phyloP scores from a whole-genome alignment of 2,329 filamentous ascomycete genomes.

The Aspergillus chevalieri region DNA sequence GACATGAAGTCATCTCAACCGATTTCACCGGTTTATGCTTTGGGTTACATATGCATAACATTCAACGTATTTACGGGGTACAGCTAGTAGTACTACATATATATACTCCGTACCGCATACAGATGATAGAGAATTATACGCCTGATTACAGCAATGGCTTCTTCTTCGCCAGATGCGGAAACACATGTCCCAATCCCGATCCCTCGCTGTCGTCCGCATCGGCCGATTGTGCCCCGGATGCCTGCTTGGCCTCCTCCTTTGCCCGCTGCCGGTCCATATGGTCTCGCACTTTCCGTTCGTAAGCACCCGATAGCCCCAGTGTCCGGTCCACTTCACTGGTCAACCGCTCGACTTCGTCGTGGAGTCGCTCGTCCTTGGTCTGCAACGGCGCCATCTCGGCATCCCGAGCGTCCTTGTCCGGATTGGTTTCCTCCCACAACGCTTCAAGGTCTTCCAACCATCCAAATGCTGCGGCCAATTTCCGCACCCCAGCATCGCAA shows the following conservation, averaged over 20 bases:
- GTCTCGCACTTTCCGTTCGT: slow-evolving; percentile 36
- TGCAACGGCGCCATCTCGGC: slow-evolving; percentile 31
- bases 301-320: slow-evolving; percentile 43
- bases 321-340: slow-evolving; percentile 54
- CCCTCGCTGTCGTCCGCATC: slow-evolving; percentile 4
- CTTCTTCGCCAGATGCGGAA: slow-evolving; percentile 27
- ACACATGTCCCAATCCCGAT: slow-evolving; percentile 29
- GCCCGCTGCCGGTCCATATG: slow-evolving; percentile 18
- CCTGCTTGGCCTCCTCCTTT: slow-evolving; percentile 1
- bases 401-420: slow-evolving; percentile 51
- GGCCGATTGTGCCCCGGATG: background rate
- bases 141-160: background rate
- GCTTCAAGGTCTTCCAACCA: slow-evolving; percentile 79
- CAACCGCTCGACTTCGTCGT: slow-evolving; percentile 54
- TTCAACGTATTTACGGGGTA: background rate
- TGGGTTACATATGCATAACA: background rate
- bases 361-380: slow-evolving; percentile 50
- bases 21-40: background rate
- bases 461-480: slow-evolving; percentile 70
- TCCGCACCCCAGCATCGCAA: slow-evolving; percentile 75
- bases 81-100: background rate
- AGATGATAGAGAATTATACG: background rate
- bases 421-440: slow-evolving; percentile 64
- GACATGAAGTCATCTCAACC: slow-evolving; percentile 6
- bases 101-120: background rate